Evolutionary conservation across 768 basidiomycete genomes (phyloP).

Genomic region (Tulasnella sp.): DNA sequence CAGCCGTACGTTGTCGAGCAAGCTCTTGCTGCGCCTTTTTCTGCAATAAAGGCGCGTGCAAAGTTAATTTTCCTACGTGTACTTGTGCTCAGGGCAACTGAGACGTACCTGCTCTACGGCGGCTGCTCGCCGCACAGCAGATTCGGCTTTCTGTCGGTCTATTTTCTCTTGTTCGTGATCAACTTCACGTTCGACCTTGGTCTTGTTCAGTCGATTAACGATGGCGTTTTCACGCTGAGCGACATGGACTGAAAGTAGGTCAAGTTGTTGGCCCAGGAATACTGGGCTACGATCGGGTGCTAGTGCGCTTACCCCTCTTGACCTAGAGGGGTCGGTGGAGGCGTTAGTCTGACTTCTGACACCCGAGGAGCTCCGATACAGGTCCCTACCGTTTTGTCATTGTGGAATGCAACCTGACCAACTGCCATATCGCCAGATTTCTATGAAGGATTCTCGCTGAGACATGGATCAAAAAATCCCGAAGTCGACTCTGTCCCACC

Average conservation of each 20-base stretch:
- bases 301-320: conserved; percentile 57
- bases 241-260: conserved; percentile 59
- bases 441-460: conserved; percentile 41
- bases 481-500: conserved; percentile 44
- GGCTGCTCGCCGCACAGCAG: conserved; percentile 55
- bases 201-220: conserved; percentile 91
- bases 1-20: conserved; percentile 70
- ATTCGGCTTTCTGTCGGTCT: conserved; percentile 76
- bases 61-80: not conserved
- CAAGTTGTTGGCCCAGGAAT: not conserved
- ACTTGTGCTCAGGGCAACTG: not conserved
- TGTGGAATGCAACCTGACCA: conserved; percentile 93
- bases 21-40: conserved; percentile 76
- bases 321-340: conserved; percentile 48
- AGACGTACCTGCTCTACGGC: conserved; percentile 65
- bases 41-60: conserved; percentile 36
- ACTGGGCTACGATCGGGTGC: not conserved
- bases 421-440: conserved; percentile 99
- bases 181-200: conserved; percentile 75
- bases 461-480: not conserved
- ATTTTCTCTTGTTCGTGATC: conserved; percentile 88
- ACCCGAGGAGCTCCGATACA: not conserved
- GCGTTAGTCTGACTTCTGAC: not conserved
- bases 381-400: conserved; percentile 67
- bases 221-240: conserved; percentile 78